A percentile compares a stretch with the other conserved stretches of the same genome.
These are phyloP conservation scores for Mortierella sp. DNA, from an alignment of 371 early-diverging fungal species.

Conservation along the genomic window DNA sequence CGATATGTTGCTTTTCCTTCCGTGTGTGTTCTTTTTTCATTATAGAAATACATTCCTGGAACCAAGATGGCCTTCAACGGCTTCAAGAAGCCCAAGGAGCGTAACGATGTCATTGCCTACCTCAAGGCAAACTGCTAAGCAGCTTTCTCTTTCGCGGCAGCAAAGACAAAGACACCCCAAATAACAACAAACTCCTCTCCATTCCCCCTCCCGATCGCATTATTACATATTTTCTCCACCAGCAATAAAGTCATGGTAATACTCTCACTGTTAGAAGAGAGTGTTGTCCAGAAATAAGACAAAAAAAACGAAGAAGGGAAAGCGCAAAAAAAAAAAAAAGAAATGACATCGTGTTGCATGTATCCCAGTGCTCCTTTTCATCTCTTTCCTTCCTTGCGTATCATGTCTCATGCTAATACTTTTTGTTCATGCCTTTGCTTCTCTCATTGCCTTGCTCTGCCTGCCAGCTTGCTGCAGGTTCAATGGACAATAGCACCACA, in stretches of 20 bases:
- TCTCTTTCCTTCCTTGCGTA: too few species aligned
- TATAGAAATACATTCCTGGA: constrained; percentile 91
- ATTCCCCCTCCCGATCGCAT: constrained; percentile 1
- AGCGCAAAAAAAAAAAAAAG: neutral
- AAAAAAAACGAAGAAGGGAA: constrained; percentile 3
- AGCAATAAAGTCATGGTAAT: neutral
- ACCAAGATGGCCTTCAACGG: constrained; percentile 99
- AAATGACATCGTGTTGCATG: neutral
- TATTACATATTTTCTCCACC: constrained; percentile 1
- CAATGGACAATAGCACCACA: too few species aligned
- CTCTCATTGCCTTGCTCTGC: too few species aligned
- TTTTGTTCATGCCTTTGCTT: too few species aligned
- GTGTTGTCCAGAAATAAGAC: neutral
- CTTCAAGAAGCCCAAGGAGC: constrained; percentile 93
- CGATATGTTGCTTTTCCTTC: neutral
- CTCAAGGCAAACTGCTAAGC: constrained; percentile 72
- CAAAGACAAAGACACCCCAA: neutral
- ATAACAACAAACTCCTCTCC: neutral
- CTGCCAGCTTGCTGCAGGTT: too few species aligned
- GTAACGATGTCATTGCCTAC: constrained; percentile 92
- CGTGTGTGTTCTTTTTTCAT: constrained; percentile 32
- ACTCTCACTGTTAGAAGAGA: constrained; percentile 3
- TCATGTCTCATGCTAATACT: too few species aligned
- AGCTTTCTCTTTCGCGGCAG: neutral
- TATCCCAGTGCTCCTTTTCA: neutral